These are phyloP conservation scores for Carnegiea gigantea DNA, from an alignment of 179 eudicot species.

Conservation along the genomic window DNA sequence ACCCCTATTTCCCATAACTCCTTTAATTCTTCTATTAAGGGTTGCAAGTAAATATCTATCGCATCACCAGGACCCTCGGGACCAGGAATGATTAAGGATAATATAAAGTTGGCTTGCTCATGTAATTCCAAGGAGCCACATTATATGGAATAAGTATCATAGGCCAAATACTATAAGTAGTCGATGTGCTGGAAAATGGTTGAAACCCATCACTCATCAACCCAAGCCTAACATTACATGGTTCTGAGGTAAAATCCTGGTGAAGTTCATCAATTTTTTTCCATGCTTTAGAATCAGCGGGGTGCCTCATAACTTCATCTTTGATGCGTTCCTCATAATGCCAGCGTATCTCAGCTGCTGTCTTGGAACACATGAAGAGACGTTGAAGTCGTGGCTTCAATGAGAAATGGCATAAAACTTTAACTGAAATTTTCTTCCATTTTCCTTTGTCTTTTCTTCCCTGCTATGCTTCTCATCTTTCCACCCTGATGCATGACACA, in stretches of 20 bases:
- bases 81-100: too few relatives aligned
- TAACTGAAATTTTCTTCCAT: not conserved
- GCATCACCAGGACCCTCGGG: too few relatives aligned
- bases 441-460: not conserved
- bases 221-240: not conserved
- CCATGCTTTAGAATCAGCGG: not conserved
- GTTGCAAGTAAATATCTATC: too few relatives aligned
- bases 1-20: too few relatives aligned
- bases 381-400: conserved; percentile 8
- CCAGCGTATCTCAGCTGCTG: not conserved
- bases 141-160: too few relatives aligned
- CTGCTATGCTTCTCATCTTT: not conserved
- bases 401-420: not conserved
- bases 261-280: not conserved
- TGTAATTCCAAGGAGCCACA: too few relatives aligned
- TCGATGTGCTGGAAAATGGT: not conserved
- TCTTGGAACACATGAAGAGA: not conserved
- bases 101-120: too few relatives aligned
- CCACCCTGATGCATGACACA: not conserved
- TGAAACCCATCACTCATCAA: not conserved
- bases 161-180: too few relatives aligned
- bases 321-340: not conserved
- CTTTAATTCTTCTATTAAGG: too few relatives aligned
- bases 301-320: conserved; percentile 1
- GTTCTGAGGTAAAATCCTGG: not conserved